Conservation (phyloP, 2,329 filamentous ascomycete genomes). For the Dactylellina drechsleri region DNA sequence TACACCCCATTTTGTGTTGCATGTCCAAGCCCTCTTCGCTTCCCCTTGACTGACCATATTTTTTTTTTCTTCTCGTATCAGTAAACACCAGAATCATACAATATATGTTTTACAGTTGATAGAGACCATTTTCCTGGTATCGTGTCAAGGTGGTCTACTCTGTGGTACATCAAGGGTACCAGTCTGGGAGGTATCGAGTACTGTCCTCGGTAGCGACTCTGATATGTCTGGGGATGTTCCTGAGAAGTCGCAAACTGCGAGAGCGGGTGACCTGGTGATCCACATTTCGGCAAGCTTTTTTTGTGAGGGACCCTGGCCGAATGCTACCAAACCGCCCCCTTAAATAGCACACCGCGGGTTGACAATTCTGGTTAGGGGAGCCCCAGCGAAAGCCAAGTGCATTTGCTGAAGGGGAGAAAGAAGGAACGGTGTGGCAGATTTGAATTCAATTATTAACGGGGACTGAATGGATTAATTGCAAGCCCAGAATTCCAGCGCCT, state of each 20-base stretch:
- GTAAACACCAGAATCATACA: too few species aligned
- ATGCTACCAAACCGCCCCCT: constrained; percentile 31
- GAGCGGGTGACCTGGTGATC: constrained; percentile 16
- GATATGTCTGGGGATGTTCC: constrained; percentile 8
- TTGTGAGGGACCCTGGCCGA: constrained; percentile 12
- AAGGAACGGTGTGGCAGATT: constrained; percentile 10
- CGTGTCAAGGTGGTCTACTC: too few species aligned
- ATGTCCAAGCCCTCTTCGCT: background rate
- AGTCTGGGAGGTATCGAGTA: constrained; percentile 13
- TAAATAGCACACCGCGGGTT: constrained; percentile 35
- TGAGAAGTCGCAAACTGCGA: background rate
- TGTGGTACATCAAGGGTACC: constrained; percentile 3
- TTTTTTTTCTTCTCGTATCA: background rate
- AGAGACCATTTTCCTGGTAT: too few species aligned
- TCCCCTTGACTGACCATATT: background rate
- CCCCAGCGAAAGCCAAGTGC: background rate
- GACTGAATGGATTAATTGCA: too few species aligned
- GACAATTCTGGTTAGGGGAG: constrained; percentile 15
- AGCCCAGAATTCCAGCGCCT: background rate
- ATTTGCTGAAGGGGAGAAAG: background rate
- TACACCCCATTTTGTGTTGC: constrained; percentile 13
- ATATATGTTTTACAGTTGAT: too few species aligned
- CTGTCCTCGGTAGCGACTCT: background rate
- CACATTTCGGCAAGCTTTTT: constrained; percentile 27
- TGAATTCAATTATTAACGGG: constrained; percentile 16